These are phyloP conservation scores for Microstegium vimineum DNA, from an alignment of 176 grass and related monocot species.

Conservation along the genomic window DNA sequence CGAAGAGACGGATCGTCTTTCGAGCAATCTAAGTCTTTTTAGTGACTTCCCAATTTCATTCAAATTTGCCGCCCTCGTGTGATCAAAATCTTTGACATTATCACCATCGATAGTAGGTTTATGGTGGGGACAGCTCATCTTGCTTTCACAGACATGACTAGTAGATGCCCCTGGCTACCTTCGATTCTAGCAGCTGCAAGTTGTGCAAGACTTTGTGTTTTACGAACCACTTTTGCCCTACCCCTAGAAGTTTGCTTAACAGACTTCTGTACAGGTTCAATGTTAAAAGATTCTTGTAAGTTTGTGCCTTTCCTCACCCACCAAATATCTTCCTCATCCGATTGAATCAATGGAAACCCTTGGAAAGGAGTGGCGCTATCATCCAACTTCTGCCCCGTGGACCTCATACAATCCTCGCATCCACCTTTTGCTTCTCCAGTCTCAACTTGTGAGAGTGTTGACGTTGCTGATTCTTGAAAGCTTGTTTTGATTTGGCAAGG, in stretches of 20 bases:
- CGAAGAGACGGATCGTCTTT: conserved; percentile 81
- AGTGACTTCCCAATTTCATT: conserved; percentile 72
- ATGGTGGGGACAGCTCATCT: conserved; percentile 80
- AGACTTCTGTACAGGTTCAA: conserved; percentile 59
- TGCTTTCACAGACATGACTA: conserved; percentile 97
- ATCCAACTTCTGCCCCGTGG: conserved; percentile 71
- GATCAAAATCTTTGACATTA: conserved; percentile 61
- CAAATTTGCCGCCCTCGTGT: conserved; percentile 42
- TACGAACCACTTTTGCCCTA: conserved; percentile 67
- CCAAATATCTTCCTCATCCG: conserved; percentile 95
- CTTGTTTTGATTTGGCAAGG: conserved; percentile 51
- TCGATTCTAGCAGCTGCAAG: conserved; percentile 88
- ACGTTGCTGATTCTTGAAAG: conserved; percentile 55
- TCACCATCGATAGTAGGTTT: conserved; percentile 63
- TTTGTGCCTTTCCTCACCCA: conserved; percentile 84
- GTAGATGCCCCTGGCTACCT: conserved; percentile 92
- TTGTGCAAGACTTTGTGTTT: conserved; percentile 94
- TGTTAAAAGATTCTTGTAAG: conserved; percentile 74
- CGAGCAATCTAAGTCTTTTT: conserved; percentile 81
- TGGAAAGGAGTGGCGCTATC: conserved; percentile 51
- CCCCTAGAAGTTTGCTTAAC: conserved; percentile 81
- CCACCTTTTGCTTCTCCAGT: conserved; percentile 49
- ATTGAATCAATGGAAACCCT: conserved; percentile 54
- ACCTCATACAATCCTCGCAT: conserved; percentile 84
- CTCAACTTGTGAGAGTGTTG: conserved; percentile 60